Conservation (phyloP, 129 eudicot genomes). For the Silybum marianum region DNA sequence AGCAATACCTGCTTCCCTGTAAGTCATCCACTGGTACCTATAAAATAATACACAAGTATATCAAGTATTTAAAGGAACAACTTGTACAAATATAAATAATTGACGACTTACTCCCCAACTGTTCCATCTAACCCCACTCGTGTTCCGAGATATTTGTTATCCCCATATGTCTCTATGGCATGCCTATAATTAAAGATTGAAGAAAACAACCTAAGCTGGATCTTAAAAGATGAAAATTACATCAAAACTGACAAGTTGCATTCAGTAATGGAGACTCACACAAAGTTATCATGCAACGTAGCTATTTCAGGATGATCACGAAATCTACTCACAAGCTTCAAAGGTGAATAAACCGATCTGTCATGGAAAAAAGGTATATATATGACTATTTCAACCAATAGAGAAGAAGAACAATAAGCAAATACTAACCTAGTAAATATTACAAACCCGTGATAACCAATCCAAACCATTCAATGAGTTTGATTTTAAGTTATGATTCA, state of each 20-base stretch:
- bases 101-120: slow-evolving; percentile 64
- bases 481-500: neutral
- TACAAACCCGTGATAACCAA: neutral
- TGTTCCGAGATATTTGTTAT: slow-evolving; percentile 61
- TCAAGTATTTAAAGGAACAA: neutral
- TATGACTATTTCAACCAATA: slow-evolving; percentile 6
- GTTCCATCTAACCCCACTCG: slow-evolving; percentile 65
- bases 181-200: slow-evolving; percentile 37
- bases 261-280: slow-evolving; percentile 36
- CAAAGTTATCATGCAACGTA: slow-evolving; percentile 78
- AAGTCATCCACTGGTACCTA: slow-evolving; percentile 77
- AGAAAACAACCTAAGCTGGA: neutral
- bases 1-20: slow-evolving; percentile 64
- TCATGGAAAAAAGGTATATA: slow-evolving; percentile 11
- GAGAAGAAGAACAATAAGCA: too few species aligned
- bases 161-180: slow-evolving; percentile 48
- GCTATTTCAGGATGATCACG: slow-evolving; percentile 64
- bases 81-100: neutral
- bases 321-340: slow-evolving; percentile 58
- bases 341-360: slow-evolving; percentile 68
- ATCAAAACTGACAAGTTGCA: neutral
- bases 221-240: neutral
- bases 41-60: neutral
- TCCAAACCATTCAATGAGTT: neutral
- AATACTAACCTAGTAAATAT: neutral